Evolutionary conservation across 2,329 filamentous ascomycete species (phyloP), one percentile per base, ranked within the genome.

Genomic region (Diaporthe humulicola): DNA sequence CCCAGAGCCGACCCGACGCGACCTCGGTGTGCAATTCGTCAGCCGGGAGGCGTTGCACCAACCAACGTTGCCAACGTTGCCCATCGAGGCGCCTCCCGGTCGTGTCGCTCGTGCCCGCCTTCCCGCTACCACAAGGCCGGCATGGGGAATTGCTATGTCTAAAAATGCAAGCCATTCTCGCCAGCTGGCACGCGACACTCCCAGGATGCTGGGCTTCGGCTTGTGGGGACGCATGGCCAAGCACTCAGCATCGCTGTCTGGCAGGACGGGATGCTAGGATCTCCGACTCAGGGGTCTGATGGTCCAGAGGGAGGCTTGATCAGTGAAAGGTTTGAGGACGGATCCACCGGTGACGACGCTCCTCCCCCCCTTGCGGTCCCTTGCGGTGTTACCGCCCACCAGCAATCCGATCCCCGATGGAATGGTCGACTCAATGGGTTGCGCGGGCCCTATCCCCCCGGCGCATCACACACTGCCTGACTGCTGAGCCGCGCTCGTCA

Each of bases 311-410:
- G 30, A 52, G 30, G 64, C 45, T 52, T 52, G 69, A 40, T 60
- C 30, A 61, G 56, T 40, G 70, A 64, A 72, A 61, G 70, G 45
- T 64, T 64, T 72, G 57, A 54, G 45, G 56, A 36, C 48, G 70
- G 70, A 45, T 52, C 70, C 70, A 72, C 70, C 57, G 57, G 48
- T 72, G 70, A 72, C 70, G 70, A 72, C 70, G 70, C 36, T 72
- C 33, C 33, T 28, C 52, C 58, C n/a, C 25, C 52, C 58, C 30
- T n/a, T n/a, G n/a, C n/a, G n/a, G n/a, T n/a, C n/a, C 45, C 48
- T 60, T 50, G 69, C 69, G 57, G 33, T 36, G 42, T 54, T 33
- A 71, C 56, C 42, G 54, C 70, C 54, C 45, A 58, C 57, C 33
- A 30, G 40, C 25, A 42, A 36, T 19, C 64, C 70, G n/a, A 60